phyloP scores from a whole-genome alignment of 2,329 filamentous ascomycete genomes.

The Thielaviopsis euricoi region DNA sequence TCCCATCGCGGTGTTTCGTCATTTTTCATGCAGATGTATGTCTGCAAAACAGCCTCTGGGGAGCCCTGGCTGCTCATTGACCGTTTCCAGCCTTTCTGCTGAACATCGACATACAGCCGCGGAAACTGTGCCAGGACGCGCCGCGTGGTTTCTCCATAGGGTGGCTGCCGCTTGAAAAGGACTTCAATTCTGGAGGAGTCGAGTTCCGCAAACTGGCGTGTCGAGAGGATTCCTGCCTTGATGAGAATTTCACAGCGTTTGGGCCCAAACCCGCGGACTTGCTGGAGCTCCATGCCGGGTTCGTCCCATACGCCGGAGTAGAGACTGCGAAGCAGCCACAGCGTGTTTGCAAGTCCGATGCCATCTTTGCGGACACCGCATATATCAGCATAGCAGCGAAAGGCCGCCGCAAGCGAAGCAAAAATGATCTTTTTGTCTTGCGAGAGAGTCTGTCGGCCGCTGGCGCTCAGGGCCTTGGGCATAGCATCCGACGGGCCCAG shows the following conservation, averaged over 20 bases:
- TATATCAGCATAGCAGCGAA: conserved; percentile 25
- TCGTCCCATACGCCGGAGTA: conserved; percentile 68
- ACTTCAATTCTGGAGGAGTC: conserved; percentile 62
- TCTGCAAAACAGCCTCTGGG: conserved; percentile 22
- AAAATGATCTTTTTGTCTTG: conserved; percentile 20
- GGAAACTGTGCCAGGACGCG: conserved; percentile 56
- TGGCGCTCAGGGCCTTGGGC: conserved; percentile 29
- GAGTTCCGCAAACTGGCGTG: conserved; percentile 50
- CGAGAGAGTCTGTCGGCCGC: conserved; percentile 12
- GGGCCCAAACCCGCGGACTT: conserved; percentile 63
- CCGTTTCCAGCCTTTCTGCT: conserved; percentile 11
- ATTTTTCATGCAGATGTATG: conserved; percentile 52
- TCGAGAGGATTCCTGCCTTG: conserved; percentile 50
- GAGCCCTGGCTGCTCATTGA: neutral
- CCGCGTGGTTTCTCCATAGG: conserved; percentile 58
- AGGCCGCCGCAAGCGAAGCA: conserved; percentile 18
- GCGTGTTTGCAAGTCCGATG: conserved; percentile 45
- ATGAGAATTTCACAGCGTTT: conserved; percentile 61
- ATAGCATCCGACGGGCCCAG: conserved; percentile 42
- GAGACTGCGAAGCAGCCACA: conserved; percentile 66
- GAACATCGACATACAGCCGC: conserved; percentile 25
- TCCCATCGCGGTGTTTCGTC: conserved; percentile 43
- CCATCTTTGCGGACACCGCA: conserved; percentile 38
- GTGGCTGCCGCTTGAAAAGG: conserved; percentile 61
- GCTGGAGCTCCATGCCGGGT: conserved; percentile 62